Base-by-base conservation (phyloP, 2,329 filamentous ascomycete species). In the Ilyonectria sp. region DNA sequence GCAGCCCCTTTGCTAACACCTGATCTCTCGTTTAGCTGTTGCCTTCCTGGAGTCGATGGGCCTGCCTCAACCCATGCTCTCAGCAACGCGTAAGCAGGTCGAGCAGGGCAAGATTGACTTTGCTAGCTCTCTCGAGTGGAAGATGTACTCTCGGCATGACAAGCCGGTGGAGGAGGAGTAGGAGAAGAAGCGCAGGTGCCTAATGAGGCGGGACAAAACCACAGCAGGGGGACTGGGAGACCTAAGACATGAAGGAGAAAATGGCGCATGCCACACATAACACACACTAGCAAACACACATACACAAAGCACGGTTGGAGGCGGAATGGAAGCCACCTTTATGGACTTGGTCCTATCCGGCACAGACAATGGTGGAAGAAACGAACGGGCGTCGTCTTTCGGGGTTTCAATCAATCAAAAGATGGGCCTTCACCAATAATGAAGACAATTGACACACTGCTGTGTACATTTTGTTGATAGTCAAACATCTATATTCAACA, bases 11-110 rank as follows among this genome's bases (percentile, higher is more conserved):
- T 64, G 56, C 63, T 70, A 53, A 63, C 58, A 56, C 37, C 55
- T 49, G 46, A 40, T 47, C 54, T 64, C 29, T 33, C 31, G 8
- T 21, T n/a, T 60, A 90, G 87, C 87, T 60, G 86, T 91, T 55
- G 75, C 81, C 26, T 91, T 89, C 80, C 82, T 92, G 57, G 86
- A 90, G 76, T 90, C 87, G 6, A 92, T 91, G 90, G 90, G 89
- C 56, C 81, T 92, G n/a, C 88, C 89, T 0, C 84, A 86, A 74
- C 86, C 88, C 26, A 87, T 90, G 82, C 82, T 90, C 50, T 80
- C 82, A 1, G 85, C 84, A 3, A 91, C 89, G 2, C 82, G 89
- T 59, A 86, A 86, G 69, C 86, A 91, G 74, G 87, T 91, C 52
- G 89, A 91, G 80, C 82, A 84, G 73, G 86, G 87, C 56, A 89